Percentiles rank a stretch among this genome's conserved stretches.
Evolutionary conservation across 192 early-diverging fungal species (phyloP).

Genomic region (Entomortierella beljakovae): DNA sequence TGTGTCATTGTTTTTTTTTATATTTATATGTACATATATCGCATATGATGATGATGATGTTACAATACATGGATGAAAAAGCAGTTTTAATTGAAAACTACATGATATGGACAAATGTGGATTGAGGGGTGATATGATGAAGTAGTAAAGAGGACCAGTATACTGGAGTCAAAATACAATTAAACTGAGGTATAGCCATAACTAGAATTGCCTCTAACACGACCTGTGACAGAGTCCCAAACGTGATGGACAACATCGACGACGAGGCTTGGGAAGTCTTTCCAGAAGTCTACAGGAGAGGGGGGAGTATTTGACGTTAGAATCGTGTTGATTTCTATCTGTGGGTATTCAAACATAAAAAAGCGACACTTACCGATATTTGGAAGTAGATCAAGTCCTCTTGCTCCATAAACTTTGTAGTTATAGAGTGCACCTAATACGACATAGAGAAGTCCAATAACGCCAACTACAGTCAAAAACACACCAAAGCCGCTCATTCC

Average conservation of each 20-base stretch:
- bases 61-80: not conserved
- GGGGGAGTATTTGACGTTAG: not conserved
- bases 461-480: slow-evolving; percentile 27
- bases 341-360: not conserved
- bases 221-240: slow-evolving; percentile 46
- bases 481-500: slow-evolving; percentile 43
- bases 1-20: not conserved
- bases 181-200: slow-evolving; percentile 41
- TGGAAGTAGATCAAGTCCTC: slow-evolving; percentile 38
- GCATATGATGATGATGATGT: not conserved
- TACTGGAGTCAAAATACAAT: too few species aligned
- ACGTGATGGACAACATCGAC: slow-evolving; percentile 41
- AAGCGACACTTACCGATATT: slow-evolving; percentile 24
- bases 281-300: slow-evolving; percentile 32
- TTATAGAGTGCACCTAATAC: slow-evolving; percentile 36
- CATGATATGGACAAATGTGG: too few species aligned
- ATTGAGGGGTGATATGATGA: too few species aligned
- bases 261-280: slow-evolving; percentile 43
- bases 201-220: slow-evolving; percentile 9
- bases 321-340: not conserved
- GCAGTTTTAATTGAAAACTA: not conserved
- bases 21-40: not conserved
- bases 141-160: too few species aligned
- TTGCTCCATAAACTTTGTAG: slow-evolving; percentile 38
- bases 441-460: slow-evolving; percentile 30